Evolutionary conservation across 129 eudicot genomes (phyloP), one percentile per base, ranked within the genome.

Genomic region (Smallanthus sonchifolius): DNA sequence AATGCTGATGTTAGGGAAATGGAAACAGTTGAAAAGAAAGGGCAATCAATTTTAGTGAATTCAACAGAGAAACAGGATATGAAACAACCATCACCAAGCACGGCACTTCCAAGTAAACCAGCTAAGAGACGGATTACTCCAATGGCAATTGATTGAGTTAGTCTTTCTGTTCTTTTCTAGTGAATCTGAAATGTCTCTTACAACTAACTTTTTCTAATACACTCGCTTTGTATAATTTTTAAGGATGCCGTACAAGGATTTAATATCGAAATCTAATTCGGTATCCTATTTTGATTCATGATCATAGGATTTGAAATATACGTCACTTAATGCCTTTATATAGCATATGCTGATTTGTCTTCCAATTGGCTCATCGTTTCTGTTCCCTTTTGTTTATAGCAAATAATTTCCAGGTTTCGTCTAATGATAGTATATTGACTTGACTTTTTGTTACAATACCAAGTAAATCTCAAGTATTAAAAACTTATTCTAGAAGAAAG

Each of bases 91-190:
- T 72, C 81, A 20, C 34, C 88, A 52, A 75, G 56, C 60, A 61
- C 85, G 37, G 52, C 77, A 4, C 39, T 54, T 54, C 66, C 88
- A 69, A 84, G 65, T 68, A 95, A 88, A 84, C 86, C 96, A 49
- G 87, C 96, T 11, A 95, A 81, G 83, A 84, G 90, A 81, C 87
- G 99, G 14, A 95, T 95, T 62, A 95, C 97, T 7, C 99, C 99
- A 6, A 87, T 95, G 89, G 99, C 92, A 60, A 85, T 90, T 38
- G 94, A 87, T 85, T 88, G 75, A 84, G 76, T 45, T 57, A 16
- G 63, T 73, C 42, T 44, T 6, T 2, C 19, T 44, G 38, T 35
- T 47, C 62, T 10, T 44, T 17, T 51, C 17, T 13, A 51, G 8
- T 76, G 47, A 54, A 30, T 40, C 36, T 8, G n/a, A 38, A 44